Evolutionary conservation across 2,329 filamentous ascomycete genomes (phyloP).

Genomic region (Talaromyces amestolkiae): DNA sequence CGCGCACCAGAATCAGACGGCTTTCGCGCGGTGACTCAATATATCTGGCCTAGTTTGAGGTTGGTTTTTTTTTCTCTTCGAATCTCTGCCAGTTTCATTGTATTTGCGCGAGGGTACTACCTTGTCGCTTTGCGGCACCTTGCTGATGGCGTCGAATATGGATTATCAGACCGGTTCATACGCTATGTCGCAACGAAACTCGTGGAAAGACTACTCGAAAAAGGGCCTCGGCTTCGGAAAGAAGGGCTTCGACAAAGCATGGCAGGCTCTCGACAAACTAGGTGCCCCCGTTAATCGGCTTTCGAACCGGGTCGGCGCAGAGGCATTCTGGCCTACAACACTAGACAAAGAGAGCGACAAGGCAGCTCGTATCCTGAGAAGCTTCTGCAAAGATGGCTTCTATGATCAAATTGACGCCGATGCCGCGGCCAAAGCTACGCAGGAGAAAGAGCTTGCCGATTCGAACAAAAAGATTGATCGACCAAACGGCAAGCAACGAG

Average conservation of each 20-base stretch:
- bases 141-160: constrained; percentile 8
- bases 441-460: constrained; percentile 31
- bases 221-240: constrained; percentile 45
- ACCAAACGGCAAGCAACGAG: constrained; percentile 60
- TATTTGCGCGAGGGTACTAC: constrained; percentile 1
- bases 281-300: constrained; percentile 76
- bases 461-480: constrained; percentile 48
- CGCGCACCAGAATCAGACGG: not conserved
- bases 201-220: constrained; percentile 50
- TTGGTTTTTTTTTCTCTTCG: not conserved
- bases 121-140: constrained; percentile 17
- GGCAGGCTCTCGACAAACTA: constrained; percentile 64
- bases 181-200: constrained; percentile 49
- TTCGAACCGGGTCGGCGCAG: constrained; percentile 75
- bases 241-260: constrained; percentile 72
- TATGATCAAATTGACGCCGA: constrained; percentile 40
- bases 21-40: not conserved
- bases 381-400: constrained; percentile 81
- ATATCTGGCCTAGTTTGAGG: not conserved
- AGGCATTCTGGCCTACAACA: constrained; percentile 81
- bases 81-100: not conserved
- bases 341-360: constrained; percentile 90
- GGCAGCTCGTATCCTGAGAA: constrained; percentile 81
- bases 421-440: constrained; percentile 55
- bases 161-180: not conserved